Evolutionary conservation across 345 rosid genomes (phyloP), one percentile per base, ranked within the genome.

Genomic region (Adansonia digitata): DNA sequence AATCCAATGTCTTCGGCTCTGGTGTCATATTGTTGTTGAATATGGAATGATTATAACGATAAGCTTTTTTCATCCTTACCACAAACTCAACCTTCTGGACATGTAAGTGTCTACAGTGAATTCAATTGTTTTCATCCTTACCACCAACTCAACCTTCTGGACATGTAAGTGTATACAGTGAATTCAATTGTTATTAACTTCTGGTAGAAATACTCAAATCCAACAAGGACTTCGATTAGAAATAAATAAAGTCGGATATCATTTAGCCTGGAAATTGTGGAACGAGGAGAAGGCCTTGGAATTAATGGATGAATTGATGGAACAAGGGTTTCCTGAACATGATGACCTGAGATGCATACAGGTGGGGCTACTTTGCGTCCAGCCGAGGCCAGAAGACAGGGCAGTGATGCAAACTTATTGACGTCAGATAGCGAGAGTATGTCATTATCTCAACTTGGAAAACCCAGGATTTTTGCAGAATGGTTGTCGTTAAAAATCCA

Each of bases 321-420:
- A 2, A 17, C 77, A 81, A 3, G 74, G 69, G 0, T 79, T 34
- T 64, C 60, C 83, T 0, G 24, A 18, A 20, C 20, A 65, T 2
- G 87, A 88, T 61, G 76, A 75, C 1, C 13, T 31, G 49, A 83
- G 90, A 81, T 85, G 88, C 74, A 74, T 90, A 43, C 90, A 92
- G 4, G 84, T 90, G 13, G 94, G 91, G 2, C 88, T 92, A 5
- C 78, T 90, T 73, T 90, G 90, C 70, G 93, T 86, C 26, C 91
- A 87, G 68, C 81, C 86, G 59, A 70, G 74, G 0, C 69, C 79
- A n/a, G 82, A 77, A 31, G 88, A 86, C 34, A 82, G 96, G 74
- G 91, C 97, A 48, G 77, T 81, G 9, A 88, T 86, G 90, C 62
- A 83, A 7, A 37, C 68, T 2, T 89, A 11, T 74, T 82, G 35